phyloP scores from a whole-genome alignment of 805 yeast genomes.

The Nakazawaea laoshanensis region DNA sequence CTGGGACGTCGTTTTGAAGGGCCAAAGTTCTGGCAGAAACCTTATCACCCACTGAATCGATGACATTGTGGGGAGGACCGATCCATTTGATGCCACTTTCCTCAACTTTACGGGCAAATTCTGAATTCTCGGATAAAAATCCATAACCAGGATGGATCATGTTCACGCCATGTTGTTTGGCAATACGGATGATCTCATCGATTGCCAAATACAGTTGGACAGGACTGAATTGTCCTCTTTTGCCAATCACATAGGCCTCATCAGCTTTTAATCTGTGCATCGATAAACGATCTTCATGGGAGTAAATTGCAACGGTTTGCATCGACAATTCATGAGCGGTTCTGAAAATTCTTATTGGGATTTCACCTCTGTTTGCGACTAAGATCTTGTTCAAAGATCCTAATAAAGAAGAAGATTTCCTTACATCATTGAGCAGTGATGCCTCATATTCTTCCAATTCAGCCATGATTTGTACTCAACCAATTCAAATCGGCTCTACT shows the following conservation, averaged over 20 bases:
- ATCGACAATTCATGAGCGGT: slow-evolving; percentile 96
- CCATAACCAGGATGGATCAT: slow-evolving; percentile 95
- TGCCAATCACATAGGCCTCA: slow-evolving; percentile 88
- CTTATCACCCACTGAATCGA: slow-evolving; percentile 94
- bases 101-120: slow-evolving; percentile 86
- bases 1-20: slow-evolving; percentile 72
- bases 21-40: slow-evolving; percentile 92
- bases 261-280: slow-evolving; percentile 95
- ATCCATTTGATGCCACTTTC: slow-evolving; percentile 92
- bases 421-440: slow-evolving; percentile 18
- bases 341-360: slow-evolving; percentile 84
- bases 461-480: too few species aligned
- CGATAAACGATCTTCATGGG: slow-evolving; percentile 90
- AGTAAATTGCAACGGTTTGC: slow-evolving; percentile 95
- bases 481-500: neutral
- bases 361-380: slow-evolving; percentile 82
- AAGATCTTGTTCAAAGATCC: slow-evolving; percentile 54
- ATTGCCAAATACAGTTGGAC: slow-evolving; percentile 94
- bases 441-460: slow-evolving; percentile 10
- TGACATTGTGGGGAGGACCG: slow-evolving; percentile 84
- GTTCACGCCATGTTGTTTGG: slow-evolving; percentile 66
- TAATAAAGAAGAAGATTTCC: slow-evolving; percentile 35
- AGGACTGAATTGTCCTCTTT: slow-evolving; percentile 83
- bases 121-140: slow-evolving; percentile 83
- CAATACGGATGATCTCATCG: slow-evolving; percentile 88